Conservation (phyloP, 2,329 filamentous ascomycete species). For the Aaosphaeria pasadenensis region DNA sequence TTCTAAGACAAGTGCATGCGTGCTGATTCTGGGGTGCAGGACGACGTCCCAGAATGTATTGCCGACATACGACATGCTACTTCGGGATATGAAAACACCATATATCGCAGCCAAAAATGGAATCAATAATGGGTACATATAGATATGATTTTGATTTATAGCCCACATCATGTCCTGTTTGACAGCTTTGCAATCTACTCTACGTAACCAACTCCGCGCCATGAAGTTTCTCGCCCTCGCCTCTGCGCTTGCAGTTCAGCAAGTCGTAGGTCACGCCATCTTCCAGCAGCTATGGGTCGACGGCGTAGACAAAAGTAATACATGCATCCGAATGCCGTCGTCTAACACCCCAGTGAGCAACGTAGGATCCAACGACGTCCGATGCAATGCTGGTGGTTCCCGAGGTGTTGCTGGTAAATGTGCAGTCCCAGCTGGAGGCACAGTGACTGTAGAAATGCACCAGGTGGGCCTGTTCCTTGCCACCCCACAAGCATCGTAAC, state of each 20-base stretch:
- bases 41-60: too few species aligned
- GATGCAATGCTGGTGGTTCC: conserved; percentile 37
- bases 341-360: conserved; percentile 45
- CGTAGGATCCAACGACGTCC: conserved; percentile 52
- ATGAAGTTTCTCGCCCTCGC: conserved; percentile 15
- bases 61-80: too few species aligned
- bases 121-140: background rate
- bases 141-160: background rate
- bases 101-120: too few species aligned
- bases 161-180: background rate
- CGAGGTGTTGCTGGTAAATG: conserved; percentile 19
- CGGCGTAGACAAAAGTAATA: conserved; percentile 36
- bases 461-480: conserved; percentile 6
- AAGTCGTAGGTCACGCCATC: conserved; percentile 43
- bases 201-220: background rate
- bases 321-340: conserved; percentile 16
- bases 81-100: too few species aligned
- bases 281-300: conserved; percentile 47
- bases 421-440: conserved; percentile 16
- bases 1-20: too few species aligned
- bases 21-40: too few species aligned
- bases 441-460: conserved; percentile 27
- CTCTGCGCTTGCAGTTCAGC: conserved; percentile 11
- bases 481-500: background rate
- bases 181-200: background rate